Base-by-base conservation (phyloP, 257 asterid genomes). In the Primulina huaijiensis region DNA sequence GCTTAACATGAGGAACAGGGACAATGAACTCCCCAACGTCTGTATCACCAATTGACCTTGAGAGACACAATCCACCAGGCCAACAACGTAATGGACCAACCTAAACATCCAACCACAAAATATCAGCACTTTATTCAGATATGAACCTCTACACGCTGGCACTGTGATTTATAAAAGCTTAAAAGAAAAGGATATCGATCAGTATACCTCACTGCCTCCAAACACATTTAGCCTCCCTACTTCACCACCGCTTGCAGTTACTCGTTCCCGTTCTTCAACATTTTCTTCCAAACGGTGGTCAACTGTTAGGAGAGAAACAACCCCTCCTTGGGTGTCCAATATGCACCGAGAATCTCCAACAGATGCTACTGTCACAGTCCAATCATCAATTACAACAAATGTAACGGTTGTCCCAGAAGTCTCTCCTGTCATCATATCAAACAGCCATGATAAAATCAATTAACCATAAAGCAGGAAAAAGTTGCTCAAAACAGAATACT, bases 1-100 rank as follows among this genome's bases (percentile, higher is more conserved):
- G 99, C 86, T 93, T 93, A 74, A 93, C 99, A 79, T 93, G 96
- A 80, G 99, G 99, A 79, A 93, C 73, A 2, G 99, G 99, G 77
- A 90, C 95, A 59, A 93, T 93, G 73, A 81, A 90, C 82, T 93
- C 99, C 60, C 99, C 99, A 35, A 93, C 97, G 73, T 93, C 99
- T 12, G 96, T 89, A 71, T 93, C 99, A 67, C 99, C 99, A 40
- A 93, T 93, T 25, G 99, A 93, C 83, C 99, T 88, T 31, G 99
- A 93, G 78, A 93, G 96, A 70, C 99, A 93, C 77, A 93, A 83
- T 37, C 97, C 99, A 74, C 97, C 97, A 33, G 99, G 97, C 99
- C 99, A 93, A 82, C 99, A 93, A 52, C 99, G 99, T 63, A 93
- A 75, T 7, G 99, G 99, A 72, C 99, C 99, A 81, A 93, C 96